Conservation (phyloP, 1,284 basidiomycete species). For the Veloboletus limbatus region DNA sequence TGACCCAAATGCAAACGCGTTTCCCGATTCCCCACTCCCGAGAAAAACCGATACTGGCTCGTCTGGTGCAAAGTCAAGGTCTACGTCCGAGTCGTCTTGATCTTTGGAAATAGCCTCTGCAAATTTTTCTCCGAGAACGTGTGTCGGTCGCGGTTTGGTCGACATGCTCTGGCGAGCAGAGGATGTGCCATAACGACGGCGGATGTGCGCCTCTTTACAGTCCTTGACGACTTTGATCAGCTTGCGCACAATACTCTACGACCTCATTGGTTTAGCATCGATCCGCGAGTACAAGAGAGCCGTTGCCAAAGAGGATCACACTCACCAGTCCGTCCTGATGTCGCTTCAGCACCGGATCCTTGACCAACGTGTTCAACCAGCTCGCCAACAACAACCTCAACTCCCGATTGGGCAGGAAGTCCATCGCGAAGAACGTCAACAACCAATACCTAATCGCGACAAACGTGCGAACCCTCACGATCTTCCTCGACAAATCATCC, state of each 20-base stretch:
- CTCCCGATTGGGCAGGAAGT: conserved; percentile 80
- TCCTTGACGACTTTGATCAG: conserved; percentile 79
- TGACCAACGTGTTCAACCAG: conserved; percentile 76
- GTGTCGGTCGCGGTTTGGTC: conserved; percentile 36
- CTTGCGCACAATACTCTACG: conserved; percentile 72
- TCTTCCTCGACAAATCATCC: conserved; percentile 65
- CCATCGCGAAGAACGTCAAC: conserved; percentile 81
- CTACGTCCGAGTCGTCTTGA: conserved; percentile 65
- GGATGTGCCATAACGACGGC: conserved; percentile 30
- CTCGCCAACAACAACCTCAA: conserved; percentile 66
- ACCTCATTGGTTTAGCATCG: conserved; percentile 9
- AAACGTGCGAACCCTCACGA: conserved; percentile 83
- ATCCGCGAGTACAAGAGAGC: conserved; percentile 1
- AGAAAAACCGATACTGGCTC: conserved; percentile 33
- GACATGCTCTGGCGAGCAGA: conserved; percentile 35
- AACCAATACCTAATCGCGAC: conserved; percentile 86
- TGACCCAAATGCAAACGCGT: conserved; percentile 31
- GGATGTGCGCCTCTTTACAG: conserved; percentile 66
- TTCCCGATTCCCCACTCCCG: conserved; percentile 27
- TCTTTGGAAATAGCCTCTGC: conserved; percentile 54
- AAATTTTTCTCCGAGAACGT: conserved; percentile 57
- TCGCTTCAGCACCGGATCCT: conserved; percentile 63
- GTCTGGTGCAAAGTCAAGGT: conserved; percentile 61
- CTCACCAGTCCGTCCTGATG: conserved; percentile 70
- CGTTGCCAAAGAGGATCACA: conserved; percentile 9